A percentile compares a stretch with the other conserved stretches of the same genome.
These are phyloP conservation scores for Aspergillaceae sp. DNA, from an alignment of 2,329 filamentous ascomycete species.

Conservation along the genomic window DNA sequence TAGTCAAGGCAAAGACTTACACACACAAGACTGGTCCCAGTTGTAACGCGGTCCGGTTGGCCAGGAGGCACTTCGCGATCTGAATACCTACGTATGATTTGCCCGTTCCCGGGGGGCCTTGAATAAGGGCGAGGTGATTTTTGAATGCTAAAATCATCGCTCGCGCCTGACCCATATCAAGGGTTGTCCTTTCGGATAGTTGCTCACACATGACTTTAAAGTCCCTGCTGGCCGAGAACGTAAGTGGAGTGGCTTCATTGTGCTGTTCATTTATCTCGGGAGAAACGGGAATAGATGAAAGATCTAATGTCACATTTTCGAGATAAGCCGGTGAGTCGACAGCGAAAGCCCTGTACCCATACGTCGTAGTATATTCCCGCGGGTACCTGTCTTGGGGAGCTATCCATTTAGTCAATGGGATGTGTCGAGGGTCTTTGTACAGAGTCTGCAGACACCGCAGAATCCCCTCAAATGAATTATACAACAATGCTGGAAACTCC, in stretches of 20 bases:
- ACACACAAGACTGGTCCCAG: slow-evolving; percentile 3
- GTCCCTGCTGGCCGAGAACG: no score
- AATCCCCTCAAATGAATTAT: slow-evolving; percentile 7
- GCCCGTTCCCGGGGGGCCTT: slow-evolving; percentile 20
- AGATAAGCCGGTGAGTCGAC: not conserved
- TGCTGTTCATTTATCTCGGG: not conserved
- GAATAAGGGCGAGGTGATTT: slow-evolving; percentile 13
- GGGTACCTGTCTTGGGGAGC: not conserved
- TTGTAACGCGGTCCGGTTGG: not conserved
- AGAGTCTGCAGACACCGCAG: slow-evolving; percentile 5
- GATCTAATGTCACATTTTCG: not conserved
- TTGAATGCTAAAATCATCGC: slow-evolving; percentile 6
- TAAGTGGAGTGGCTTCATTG: no score
- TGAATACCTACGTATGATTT: slow-evolving; percentile 18
- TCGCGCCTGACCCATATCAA: slow-evolving; percentile 4
- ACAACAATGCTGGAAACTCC: slow-evolving; percentile 7
- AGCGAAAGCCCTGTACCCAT: not conserved
- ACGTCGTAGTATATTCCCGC: not conserved
- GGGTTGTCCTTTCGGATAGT: not conserved
- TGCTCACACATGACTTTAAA: not conserved
- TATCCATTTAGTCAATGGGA: slow-evolving; percentile 3
- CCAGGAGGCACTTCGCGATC: slow-evolving; percentile 13
- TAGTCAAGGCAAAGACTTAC: not conserved
- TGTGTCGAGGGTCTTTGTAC: not conserved
- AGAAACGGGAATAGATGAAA: not conserved